phyloP scores from a whole-genome alignment of 202 grass and related monocot species.

The Panicum virgatum region DNA sequence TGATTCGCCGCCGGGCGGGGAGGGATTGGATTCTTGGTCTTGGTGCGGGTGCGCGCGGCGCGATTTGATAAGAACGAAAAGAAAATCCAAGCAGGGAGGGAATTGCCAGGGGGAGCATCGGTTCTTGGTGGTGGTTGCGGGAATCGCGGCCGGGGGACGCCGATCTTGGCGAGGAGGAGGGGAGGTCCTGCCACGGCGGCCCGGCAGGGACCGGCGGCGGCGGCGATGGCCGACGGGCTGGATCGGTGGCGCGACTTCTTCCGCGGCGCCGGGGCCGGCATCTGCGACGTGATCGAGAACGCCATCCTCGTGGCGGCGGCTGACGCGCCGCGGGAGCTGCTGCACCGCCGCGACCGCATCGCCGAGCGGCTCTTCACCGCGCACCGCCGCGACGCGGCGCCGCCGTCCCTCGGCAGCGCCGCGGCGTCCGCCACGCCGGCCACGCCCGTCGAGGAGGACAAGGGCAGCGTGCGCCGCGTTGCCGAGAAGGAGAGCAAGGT shows the following conservation, averaged over 20 bases:
- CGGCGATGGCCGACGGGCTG: conserved; percentile 60
- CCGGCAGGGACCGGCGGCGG: conserved; percentile 29
- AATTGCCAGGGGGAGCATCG: conserved; percentile 7
- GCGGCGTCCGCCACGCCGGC: conserved; percentile 39
- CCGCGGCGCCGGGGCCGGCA: conserved; percentile 58
- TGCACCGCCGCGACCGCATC: conserved; percentile 82
- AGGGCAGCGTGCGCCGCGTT: conserved; percentile 78
- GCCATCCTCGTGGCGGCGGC: conserved; percentile 78
- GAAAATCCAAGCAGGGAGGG: not conserved
- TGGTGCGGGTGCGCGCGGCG: not conserved
- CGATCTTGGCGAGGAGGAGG: conserved; percentile 31
- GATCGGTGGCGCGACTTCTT: conserved; percentile 91
- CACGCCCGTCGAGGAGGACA: conserved; percentile 65
- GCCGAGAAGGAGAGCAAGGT: conserved; percentile 65
- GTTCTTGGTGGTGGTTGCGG: not conserved
- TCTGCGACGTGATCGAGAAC: conserved; percentile 88
- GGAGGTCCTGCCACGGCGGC: conserved; percentile 23
- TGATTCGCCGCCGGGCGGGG: conserved; percentile 25
- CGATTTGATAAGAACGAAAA: conserved; percentile 22
- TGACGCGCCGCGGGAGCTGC: conserved; percentile 74
- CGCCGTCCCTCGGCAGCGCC: conserved; percentile 38
- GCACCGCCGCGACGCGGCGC: conserved; percentile 37
- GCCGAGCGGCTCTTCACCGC: conserved; percentile 69
- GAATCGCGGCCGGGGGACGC: not conserved
- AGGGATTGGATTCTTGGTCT: conserved; percentile 46